Evolutionary conservation across 257 asterid genomes (phyloP).

Genomic region (Gentiana dahurica): DNA sequence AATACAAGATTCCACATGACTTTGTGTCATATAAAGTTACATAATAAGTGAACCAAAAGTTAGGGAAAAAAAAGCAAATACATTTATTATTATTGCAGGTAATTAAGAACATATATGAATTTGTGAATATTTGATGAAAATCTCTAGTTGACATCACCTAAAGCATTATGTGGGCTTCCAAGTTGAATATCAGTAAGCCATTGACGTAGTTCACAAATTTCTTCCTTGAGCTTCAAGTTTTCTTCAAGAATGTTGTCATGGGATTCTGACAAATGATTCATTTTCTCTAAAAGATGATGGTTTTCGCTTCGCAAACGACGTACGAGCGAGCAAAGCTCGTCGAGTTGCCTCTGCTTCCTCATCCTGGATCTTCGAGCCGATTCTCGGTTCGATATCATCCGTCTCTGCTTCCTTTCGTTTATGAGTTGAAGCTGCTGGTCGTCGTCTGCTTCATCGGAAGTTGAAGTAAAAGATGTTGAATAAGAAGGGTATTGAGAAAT

Average conservation of each 20-base stretch:
- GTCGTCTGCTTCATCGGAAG: slow-evolving; percentile 73
- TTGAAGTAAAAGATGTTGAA: slow-evolving; percentile 30
- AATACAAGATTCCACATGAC: too few relatives aligned
- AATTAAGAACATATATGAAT: too few relatives aligned
- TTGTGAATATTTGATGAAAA: too few relatives aligned
- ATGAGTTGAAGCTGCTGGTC: slow-evolving; percentile 36
- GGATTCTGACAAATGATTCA: slow-evolving; percentile 43
- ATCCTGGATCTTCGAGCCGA: slow-evolving; percentile 89
- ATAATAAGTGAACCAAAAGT: too few relatives aligned
- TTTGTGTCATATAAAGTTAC: too few relatives aligned
- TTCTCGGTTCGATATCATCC: slow-evolving; percentile 87
- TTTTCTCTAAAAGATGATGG: slow-evolving; percentile 40
- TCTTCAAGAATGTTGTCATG: slow-evolving; percentile 51
- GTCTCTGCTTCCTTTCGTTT: slow-evolving; percentile 67
- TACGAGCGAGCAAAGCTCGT: slow-evolving; percentile 78
- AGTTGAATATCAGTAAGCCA: slow-evolving; percentile 45
- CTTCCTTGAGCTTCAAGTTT: slow-evolving; percentile 54
- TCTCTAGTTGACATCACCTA: slow-evolving; percentile 42
- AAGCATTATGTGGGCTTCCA: slow-evolving; percentile 31
- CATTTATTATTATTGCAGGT: too few relatives aligned
- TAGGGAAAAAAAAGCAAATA: too few relatives aligned
- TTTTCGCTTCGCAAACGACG: slow-evolving; percentile 57
- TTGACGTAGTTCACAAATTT: slow-evolving; percentile 55
- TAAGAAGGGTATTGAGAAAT: slow-evolving; percentile 22
- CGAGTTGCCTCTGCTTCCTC: slow-evolving; percentile 88